Percentiles rank a stretch among this genome's conserved stretches.
Conservation (phyloP, 768 basidiomycete species). For the Suillus lakei region DNA sequence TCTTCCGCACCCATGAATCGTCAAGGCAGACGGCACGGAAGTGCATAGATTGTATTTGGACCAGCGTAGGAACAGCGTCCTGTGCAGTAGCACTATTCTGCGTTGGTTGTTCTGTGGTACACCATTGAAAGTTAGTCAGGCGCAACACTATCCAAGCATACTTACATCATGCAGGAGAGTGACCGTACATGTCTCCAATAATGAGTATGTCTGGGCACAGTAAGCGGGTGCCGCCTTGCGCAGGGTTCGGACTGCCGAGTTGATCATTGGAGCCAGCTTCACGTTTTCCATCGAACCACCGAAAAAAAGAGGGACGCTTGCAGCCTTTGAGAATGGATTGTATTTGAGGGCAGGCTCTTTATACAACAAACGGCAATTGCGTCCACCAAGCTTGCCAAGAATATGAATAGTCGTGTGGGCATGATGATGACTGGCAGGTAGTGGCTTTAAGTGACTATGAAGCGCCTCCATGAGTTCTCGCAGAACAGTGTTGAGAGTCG, state of each 20-base stretch:
- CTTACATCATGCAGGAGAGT: constrained; percentile 77
- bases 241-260: constrained; percentile 68
- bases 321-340: constrained; percentile 68
- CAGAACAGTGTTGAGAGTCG: constrained; percentile 90
- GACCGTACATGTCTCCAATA: constrained; percentile 73
- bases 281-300: constrained; percentile 67
- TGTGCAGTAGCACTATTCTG: constrained; percentile 50
- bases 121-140: neutral
- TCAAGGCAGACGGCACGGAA: constrained; percentile 90
- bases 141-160: neutral
- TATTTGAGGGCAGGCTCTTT: constrained; percentile 81
- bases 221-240: constrained; percentile 51
- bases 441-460: constrained; percentile 87
- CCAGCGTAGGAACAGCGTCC: constrained; percentile 70
- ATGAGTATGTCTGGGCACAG: constrained; percentile 64
- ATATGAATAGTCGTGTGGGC: constrained; percentile 96
- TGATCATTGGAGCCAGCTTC: constrained; percentile 66
- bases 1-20: constrained; percentile 88
- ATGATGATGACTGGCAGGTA: constrained; percentile 87
- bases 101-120: constrained; percentile 60
- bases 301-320: constrained; percentile 76
- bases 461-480: constrained; percentile 95
- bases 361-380: constrained; percentile 86
- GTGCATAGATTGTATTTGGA: constrained; percentile 81
- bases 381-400: constrained; percentile 92